Evolutionary conservation across 1,284 basidiomycete genomes (phyloP).

Genomic region (Pseudozyma sp.): DNA sequence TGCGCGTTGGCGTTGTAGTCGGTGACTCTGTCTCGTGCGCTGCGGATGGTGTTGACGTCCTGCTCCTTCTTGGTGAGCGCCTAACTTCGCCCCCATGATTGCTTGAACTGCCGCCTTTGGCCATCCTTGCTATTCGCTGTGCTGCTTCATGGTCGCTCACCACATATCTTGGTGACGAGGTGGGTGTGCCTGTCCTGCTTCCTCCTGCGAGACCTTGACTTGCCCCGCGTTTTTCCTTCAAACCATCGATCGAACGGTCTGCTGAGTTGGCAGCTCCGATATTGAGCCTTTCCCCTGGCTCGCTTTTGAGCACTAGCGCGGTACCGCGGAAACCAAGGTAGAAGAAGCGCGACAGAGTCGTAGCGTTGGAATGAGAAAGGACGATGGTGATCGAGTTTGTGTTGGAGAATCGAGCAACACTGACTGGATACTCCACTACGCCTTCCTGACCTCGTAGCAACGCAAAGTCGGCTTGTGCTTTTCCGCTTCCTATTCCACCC

Average conservation of each 20-base stretch:
- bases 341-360: slow-evolving; percentile 58
- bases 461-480: slow-evolving; percentile 66
- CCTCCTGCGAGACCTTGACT: slow-evolving; percentile 48
- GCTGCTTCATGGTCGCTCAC: slow-evolving; percentile 31
- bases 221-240: slow-evolving; percentile 50
- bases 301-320: slow-evolving; percentile 54
- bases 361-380: slow-evolving; percentile 57
- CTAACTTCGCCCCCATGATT: slow-evolving; percentile 8
- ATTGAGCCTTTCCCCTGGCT: slow-evolving; percentile 50
- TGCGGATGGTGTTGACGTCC: slow-evolving; percentile 3
- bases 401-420: slow-evolving; percentile 59
- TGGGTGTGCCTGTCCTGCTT: slow-evolving; percentile 19
- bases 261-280: slow-evolving; percentile 61
- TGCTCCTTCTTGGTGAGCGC: slow-evolving; percentile 31
- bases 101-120: slow-evolving; percentile 4
- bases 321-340: slow-evolving; percentile 66
- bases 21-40: slow-evolving; percentile 9
- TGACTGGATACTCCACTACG: slow-evolving; percentile 64
- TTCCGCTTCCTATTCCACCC: slow-evolving; percentile 54
- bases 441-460: slow-evolving; percentile 53
- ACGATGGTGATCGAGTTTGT: slow-evolving; percentile 65
- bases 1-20: slow-evolving; percentile 23
- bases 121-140: slow-evolving; percentile 27
- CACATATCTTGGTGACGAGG: slow-evolving; percentile 26
- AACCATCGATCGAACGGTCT: slow-evolving; percentile 54